These are phyloP conservation scores for Ustilago bromivora DNA, from an alignment of 1,284 basidiomycete species.

Conservation along the genomic window DNA sequence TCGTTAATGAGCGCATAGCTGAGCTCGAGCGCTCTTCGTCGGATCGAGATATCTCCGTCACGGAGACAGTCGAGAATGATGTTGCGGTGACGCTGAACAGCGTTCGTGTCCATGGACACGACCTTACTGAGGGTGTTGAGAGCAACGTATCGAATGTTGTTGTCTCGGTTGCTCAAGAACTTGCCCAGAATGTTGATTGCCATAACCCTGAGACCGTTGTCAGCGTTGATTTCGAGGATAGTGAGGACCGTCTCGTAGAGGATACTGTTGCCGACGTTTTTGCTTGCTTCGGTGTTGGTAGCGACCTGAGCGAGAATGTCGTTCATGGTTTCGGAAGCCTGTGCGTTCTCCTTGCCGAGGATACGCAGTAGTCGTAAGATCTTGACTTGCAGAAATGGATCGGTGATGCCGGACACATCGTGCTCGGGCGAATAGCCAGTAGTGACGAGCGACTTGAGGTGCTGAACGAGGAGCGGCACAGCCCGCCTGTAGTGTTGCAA, in stretches of 20 bases:
- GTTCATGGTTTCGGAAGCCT: conserved; percentile 94
- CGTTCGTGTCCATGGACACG: conserved; percentile 96
- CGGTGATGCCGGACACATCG: conserved; percentile 98
- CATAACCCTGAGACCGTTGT: conserved; percentile 95
- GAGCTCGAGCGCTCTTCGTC: conserved; percentile 93
- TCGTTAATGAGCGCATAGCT: conserved; percentile 98
- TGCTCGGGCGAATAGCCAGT: conserved; percentile 99
- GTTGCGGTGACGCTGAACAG: conserved; percentile 96
- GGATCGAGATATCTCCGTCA: conserved; percentile 98
- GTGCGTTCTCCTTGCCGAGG: conserved; percentile 84
- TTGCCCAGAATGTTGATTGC: conserved; percentile 99
- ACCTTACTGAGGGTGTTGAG: conserved; percentile 99
- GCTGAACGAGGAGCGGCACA: conserved; percentile 91
- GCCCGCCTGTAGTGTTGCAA: conserved; percentile 90
- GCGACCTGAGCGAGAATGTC: conserved; percentile 98
- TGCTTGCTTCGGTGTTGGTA: conserved; percentile 96
- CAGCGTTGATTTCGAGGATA: conserved; percentile 97
- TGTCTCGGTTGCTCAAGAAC: conserved; percentile 96
- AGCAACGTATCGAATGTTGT: conserved; percentile 98
- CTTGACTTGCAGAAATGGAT: conserved; percentile 98
- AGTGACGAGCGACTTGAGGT: conserved; percentile 93
- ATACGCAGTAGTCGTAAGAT: conserved; percentile 91
- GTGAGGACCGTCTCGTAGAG: conserved; percentile 97
- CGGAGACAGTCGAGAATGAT: conserved; percentile 98
- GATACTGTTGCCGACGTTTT: conserved; percentile 98